A percentile compares a stretch with the other conserved stretches of the same genome.
Evolutionary conservation across 1,139 yeast genomes (phyloP).

Genomic region (Hyphopichia wangnamkhiaoensis): DNA sequence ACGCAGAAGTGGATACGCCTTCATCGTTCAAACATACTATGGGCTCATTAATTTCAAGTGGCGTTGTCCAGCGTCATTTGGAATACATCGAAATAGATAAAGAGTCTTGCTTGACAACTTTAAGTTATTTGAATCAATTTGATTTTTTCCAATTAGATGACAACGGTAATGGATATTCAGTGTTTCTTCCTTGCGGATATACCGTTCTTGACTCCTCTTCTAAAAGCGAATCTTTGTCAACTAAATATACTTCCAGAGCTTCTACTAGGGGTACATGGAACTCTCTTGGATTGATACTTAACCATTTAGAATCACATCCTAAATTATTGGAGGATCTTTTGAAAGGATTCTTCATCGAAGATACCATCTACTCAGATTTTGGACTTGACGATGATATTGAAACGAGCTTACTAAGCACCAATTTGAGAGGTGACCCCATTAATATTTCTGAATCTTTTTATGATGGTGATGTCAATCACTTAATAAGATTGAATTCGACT

Average conservation of each 20-base stretch:
- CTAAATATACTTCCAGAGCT: too few relatives aligned
- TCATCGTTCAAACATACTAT: slow-evolving; percentile 35
- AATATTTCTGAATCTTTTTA: slow-evolving; percentile 18
- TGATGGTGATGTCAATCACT: slow-evolving; percentile 28
- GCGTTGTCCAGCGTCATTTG: slow-evolving; percentile 29
- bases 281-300: slow-evolving; percentile 58
- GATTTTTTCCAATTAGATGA: slow-evolving; percentile 44
- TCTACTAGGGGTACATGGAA: slow-evolving; percentile 64
- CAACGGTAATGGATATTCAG: slow-evolving; percentile 65
- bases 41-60: slow-evolving; percentile 41
- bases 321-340: slow-evolving; percentile 53
- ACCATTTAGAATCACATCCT: slow-evolving; percentile 56
- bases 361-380: slow-evolving; percentile 68
- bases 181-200: slow-evolving; percentile 74
- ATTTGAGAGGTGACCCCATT: slow-evolving; percentile 40
- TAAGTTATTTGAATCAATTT: slow-evolving; percentile 32
- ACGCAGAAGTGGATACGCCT: slow-evolving; percentile 51
- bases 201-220: slow-evolving; percentile 3
- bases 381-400: slow-evolving; percentile 24
- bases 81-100: slow-evolving; percentile 36
- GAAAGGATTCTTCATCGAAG: slow-evolving; percentile 61
- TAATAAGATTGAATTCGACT: slow-evolving; percentile 28
- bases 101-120: slow-evolving; percentile 36
- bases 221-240: too few relatives aligned
- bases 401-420: slow-evolving; percentile 20